Conservation (phyloP, 225 moss, liverwort and hornwort species). For the Physcomitrium patens region DNA sequence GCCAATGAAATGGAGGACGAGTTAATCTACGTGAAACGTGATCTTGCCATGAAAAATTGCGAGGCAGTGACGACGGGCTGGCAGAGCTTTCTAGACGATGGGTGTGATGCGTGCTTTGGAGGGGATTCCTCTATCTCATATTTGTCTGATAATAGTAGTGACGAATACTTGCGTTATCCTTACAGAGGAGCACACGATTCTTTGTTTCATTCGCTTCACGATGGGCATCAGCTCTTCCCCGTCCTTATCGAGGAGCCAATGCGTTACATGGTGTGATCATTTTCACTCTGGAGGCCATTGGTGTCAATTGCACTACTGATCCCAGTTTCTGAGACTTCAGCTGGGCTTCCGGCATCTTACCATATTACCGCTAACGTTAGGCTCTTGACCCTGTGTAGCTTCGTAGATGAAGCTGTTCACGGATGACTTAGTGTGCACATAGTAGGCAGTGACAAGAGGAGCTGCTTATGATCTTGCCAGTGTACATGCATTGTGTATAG, state of each 20-base stretch:
- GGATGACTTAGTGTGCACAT: conserved; percentile 45
- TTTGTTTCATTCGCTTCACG: background rate
- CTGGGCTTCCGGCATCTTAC: no score
- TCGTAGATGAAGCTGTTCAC: conserved; percentile 17
- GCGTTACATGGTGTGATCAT: conserved; percentile 28
- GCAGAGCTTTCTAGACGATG: conserved; percentile 42
- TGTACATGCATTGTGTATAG: conserved; percentile 28
- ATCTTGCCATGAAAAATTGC: conserved; percentile 33
- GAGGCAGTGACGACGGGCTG: background rate
- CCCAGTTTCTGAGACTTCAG: background rate
- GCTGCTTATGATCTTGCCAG: conserved; percentile 22
- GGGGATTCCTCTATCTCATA: conserved; percentile 33
- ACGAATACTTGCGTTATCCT: conserved; percentile 36
- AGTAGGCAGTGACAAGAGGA: conserved; percentile 30
- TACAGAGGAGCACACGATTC: background rate
- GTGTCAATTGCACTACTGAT: background rate
- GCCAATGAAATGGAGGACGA: conserved; percentile 49
- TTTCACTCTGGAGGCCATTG: background rate
- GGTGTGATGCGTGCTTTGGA: conserved; percentile 43
- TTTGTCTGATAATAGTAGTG: conserved; percentile 31
- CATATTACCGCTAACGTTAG: no score
- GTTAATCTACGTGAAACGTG: conserved; percentile 43
- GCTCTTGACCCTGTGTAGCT: no score
- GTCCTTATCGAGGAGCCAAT: conserved; percentile 41
- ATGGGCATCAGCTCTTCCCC: conserved; percentile 32